Evolutionary conservation across 1,284 basidiomycete genomes (phyloP).

Genomic region (Puccinia hordei): DNA sequence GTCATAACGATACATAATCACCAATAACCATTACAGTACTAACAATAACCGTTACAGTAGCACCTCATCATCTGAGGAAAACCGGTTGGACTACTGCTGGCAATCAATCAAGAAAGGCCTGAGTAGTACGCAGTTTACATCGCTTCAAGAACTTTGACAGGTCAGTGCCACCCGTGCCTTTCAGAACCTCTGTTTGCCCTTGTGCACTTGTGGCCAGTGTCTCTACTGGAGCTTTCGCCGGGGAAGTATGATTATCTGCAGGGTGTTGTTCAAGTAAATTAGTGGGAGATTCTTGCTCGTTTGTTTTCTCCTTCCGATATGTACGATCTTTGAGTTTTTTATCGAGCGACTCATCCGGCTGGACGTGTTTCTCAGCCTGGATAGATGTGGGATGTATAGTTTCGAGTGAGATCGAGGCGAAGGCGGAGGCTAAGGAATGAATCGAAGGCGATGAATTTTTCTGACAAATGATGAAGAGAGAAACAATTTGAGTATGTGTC

Average conservation of each 20-base stretch:
- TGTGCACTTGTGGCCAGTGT: slow-evolving; percentile 53
- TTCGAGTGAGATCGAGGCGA: background rate
- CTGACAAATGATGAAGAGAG: slow-evolving; percentile 29
- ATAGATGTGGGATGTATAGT: background rate
- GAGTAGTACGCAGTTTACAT: slow-evolving; percentile 70
- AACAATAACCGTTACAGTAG: no score
- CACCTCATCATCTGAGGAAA: no score
- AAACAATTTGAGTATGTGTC: slow-evolving; percentile 21
- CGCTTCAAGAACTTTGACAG: slow-evolving; percentile 78
- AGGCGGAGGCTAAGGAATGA: background rate
- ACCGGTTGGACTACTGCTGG: no score
- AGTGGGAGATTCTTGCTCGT: background rate
- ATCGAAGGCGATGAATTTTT: background rate
- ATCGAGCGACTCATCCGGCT: background rate
- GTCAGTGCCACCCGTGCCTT: slow-evolving; percentile 84
- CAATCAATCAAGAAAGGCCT: slow-evolving; percentile 52
- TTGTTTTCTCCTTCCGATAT: background rate
- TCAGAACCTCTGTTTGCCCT: slow-evolving; percentile 60
- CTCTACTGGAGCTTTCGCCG: background rate
- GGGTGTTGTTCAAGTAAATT: background rate
- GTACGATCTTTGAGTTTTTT: background rate
- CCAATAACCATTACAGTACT: no score
- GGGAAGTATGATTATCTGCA: background rate
- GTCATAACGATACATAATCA: no score
- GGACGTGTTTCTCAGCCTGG: background rate